A percentile compares a stretch with the other conserved stretches of the same genome.
Evolutionary conservation across 2,329 filamentous ascomycete species (phyloP).

Genomic region (Raffaelea arxii): DNA sequence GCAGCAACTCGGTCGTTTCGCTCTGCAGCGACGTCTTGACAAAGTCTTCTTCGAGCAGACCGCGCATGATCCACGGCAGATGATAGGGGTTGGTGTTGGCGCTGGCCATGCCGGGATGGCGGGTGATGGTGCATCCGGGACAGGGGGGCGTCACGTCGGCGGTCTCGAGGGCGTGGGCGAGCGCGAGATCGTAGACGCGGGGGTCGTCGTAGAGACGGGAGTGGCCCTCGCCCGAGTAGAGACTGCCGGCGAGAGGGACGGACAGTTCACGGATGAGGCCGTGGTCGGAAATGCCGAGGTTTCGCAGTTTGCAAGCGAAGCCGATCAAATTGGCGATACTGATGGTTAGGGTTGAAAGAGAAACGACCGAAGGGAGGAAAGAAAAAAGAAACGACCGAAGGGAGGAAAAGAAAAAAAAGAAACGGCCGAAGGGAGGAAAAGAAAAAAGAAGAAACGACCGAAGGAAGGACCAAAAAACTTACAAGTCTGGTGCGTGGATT

Average conservation of each 20-base stretch:
- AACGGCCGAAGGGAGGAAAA: too few species aligned
- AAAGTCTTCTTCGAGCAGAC: slow-evolving; percentile 81
- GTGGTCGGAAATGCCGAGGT: slow-evolving; percentile 86
- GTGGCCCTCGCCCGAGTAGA: slow-evolving; percentile 89
- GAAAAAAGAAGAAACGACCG: background rate
- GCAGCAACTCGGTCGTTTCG: slow-evolving; percentile 72
- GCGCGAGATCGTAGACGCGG: slow-evolving; percentile 70
- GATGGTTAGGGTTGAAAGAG: background rate
- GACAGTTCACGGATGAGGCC: slow-evolving; percentile 87
- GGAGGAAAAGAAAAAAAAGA: background rate
- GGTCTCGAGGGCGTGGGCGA: slow-evolving; percentile 66
- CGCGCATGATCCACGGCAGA: slow-evolving; percentile 91
- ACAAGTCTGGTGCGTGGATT: slow-evolving; percentile 86
- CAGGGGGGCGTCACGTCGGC: slow-evolving; percentile 43
- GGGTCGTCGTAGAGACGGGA: slow-evolving; percentile 87
- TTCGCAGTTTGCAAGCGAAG: slow-evolving; percentile 87
- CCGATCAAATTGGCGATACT: slow-evolving; percentile 81
- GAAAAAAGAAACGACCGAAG: background rate
- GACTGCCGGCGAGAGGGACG: slow-evolving; percentile 74
- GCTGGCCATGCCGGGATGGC: too few species aligned
- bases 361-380: background rate
- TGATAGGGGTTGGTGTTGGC: slow-evolving; percentile 71
- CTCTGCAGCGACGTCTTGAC: slow-evolving; percentile 70
- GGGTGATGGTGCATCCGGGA: too few species aligned
- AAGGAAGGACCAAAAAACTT: slow-evolving; percentile 16